These are phyloP conservation scores for Colletotrichum neosansevieriae DNA, from an alignment of 2,329 filamentous ascomycete genomes.

Conservation along the genomic window DNA sequence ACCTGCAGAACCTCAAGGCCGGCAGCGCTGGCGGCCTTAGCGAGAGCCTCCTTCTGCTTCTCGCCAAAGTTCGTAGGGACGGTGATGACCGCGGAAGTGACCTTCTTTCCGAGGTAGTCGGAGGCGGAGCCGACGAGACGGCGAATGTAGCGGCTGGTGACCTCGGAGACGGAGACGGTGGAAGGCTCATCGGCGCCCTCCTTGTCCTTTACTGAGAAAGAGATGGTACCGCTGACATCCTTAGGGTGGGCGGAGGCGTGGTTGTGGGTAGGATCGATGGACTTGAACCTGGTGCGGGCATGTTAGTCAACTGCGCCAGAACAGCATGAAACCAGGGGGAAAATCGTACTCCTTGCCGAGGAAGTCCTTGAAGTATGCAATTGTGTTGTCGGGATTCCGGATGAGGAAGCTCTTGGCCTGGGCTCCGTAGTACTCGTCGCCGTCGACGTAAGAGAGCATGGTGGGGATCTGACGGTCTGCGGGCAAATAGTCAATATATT, in stretches of 20 bases:
- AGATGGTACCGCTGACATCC: constrained; percentile 77
- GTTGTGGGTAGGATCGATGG: constrained; percentile 95
- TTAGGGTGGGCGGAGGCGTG: constrained; percentile 93
- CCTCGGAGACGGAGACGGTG: constrained; percentile 81
- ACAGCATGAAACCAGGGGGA: no score
- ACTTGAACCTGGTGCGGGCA: constrained; percentile 76
- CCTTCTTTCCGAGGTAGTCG: constrained; percentile 91
- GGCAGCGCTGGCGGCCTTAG: constrained; percentile 81
- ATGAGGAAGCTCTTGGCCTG: constrained; percentile 96
- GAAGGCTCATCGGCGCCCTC: constrained; percentile 71
- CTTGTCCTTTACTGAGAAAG: constrained; percentile 88
- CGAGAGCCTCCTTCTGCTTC: constrained; percentile 84
- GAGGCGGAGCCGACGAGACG: constrained; percentile 86
- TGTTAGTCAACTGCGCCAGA: constrained; percentile 42
- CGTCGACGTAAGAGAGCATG: constrained; percentile 92
- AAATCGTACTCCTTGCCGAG: constrained; percentile 85
- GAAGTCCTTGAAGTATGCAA: constrained; percentile 96
- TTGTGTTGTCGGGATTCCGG: constrained; percentile 91
- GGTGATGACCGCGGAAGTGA: constrained; percentile 94
- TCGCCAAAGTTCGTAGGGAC: constrained; percentile 94
- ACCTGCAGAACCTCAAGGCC: constrained; percentile 92
- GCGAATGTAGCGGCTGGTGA: constrained; percentile 85
- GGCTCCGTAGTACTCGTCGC: constrained; percentile 95
- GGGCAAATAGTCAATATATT: constrained; percentile 36
- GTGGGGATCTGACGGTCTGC: constrained; percentile 96